Base-by-base conservation (phyloP, 2,329 filamentous ascomycete genomes). In the Hypoxylon sp. region DNA sequence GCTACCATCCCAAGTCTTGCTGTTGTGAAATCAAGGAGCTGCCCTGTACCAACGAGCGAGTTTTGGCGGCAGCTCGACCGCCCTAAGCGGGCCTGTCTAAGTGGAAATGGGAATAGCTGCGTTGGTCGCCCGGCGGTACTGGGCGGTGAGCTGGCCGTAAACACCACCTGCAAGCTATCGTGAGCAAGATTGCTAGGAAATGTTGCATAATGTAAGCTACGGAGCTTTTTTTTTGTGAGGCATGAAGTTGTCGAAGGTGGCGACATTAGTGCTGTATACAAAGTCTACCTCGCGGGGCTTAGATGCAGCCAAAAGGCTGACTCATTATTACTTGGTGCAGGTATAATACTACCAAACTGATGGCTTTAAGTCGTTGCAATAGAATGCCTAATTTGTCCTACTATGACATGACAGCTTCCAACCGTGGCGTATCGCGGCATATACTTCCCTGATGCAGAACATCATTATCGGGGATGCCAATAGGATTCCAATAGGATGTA, bases 401-500 rank as follows among this genome's bases (percentile, higher is more conserved):
- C 30, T 21, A 19, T 48, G 37, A 23, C 5, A 54, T 41, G 52
- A 21, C 23, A 45, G 52, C 19, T 41, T 41, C 52, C 52, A 54
- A 54, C 30, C 37, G 37, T 11, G n/a, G 37, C 37, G 16, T 47
- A 25, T 27, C 23, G 12, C 23, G 47, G 39, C 27, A 23, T 57
- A 23, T 47, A 43, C 19, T 37, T 32, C 27, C 27, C 30, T 8
- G n/a, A 48, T 57, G 46, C 48, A 60, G 37, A 30, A 53, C 46
- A 53, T 52, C 51, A 50, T 45, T 6, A 37, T 51, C 34, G 45
- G 43, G 39, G 58, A 64, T 67, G 58, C 57, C 61, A 61, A 59
- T 65, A 59, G 39, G 58, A 64, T 67, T 55, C 57, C 61, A 61
- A 59, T 65, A 59, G 61, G 43, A 62, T 65, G 41, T 60, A 68